Evolutionary conservation across 495 filamentous ascomycete species (phyloP).

Genomic region (Schizothecium vesticola): DNA sequence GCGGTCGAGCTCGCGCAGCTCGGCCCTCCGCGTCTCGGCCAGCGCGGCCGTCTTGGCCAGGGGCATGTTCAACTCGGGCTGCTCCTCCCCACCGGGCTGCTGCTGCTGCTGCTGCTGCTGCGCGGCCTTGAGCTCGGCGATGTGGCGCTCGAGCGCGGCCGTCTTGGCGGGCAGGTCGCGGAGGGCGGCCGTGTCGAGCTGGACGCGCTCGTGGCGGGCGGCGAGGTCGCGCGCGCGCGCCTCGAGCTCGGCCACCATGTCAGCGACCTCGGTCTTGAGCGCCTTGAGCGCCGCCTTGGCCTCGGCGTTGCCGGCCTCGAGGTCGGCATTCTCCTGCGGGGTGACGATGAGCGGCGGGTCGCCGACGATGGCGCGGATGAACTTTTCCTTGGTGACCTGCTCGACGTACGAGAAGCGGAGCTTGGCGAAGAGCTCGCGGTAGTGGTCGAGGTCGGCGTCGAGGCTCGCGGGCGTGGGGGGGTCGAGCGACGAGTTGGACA

Average conservation of each 20-base stretch:
- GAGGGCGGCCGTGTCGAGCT: slow-evolving; percentile 55
- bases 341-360: slow-evolving; percentile 82
- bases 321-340: slow-evolving; percentile 71
- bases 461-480: slow-evolving; percentile 68
- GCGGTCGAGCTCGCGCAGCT: slow-evolving; percentile 59
- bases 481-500: slow-evolving; percentile 58
- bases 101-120: slow-evolving; percentile 25
- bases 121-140: slow-evolving; percentile 47
- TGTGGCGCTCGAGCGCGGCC: slow-evolving; percentile 53
- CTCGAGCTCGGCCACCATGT: slow-evolving; percentile 68
- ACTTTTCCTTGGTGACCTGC: slow-evolving; percentile 76
- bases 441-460: slow-evolving; percentile 81
- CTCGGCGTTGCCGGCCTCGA: slow-evolving; percentile 63
- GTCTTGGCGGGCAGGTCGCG: slow-evolving; percentile 58
- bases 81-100: background rate
- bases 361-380: slow-evolving; percentile 71
- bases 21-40: slow-evolving; percentile 54
- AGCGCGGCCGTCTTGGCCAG: slow-evolving; percentile 54
- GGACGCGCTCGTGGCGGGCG: slow-evolving; percentile 54
- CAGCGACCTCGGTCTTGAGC: slow-evolving; percentile 73
- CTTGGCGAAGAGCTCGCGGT: slow-evolving; percentile 92
- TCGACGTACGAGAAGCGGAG: slow-evolving; percentile 90
- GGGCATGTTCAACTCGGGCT: slow-evolving; percentile 42
- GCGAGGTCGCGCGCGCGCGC: slow-evolving; percentile 56
- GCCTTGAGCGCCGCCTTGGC: slow-evolving; percentile 72